Base-by-base conservation (phyloP, 1,139 yeast species). In the Hansenula lynferdii region DNA sequence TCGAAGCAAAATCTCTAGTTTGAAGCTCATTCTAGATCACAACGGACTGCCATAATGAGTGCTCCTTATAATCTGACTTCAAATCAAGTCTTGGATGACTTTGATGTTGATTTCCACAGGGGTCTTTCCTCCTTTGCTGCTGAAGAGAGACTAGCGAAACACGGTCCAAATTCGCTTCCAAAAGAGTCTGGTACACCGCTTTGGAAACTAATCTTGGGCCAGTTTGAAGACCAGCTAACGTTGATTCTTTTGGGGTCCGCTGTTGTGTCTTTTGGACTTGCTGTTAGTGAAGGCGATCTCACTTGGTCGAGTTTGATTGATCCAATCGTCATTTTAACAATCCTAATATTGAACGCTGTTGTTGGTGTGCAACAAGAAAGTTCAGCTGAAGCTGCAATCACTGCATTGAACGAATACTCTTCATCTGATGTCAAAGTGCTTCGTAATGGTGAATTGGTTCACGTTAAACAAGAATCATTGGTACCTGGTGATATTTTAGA, bases 401-500 rank as follows among this genome's bases (percentile, higher is more conserved):
- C 66, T n/a, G 70, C 70, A 1, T 47, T 65, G 39, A 58, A 62
- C 34, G 60, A 60, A 35, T 65, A 65, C 36, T 44, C 67, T 1
- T 46, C 77, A 2, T 51, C 65, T 2, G 75, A 70, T 26, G 72
- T 73, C 11, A 58, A 69, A 39, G 73, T 72, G 9, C 46, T 67
- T 19, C 62, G 77, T 48, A 59, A 64, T 36, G 73, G 72, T 11
- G 65, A 62, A 29, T 58, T 61, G 29, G 32, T 48, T 20, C 61
- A 60, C 26, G 59, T 67, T 15, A 60, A 66, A 8, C 71, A 75
- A 17, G 67, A 62, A 35, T 63, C 64, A 18, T 62, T 72, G 8
- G 92, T 82, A n/a, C 90, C 90, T 2, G 94, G 94, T 40, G 95
- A 85, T 57, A 58, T 84, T 36, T 77, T 83, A 29, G 69, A 70